Conservation (phyloP, 129 eudicot genomes). For the Cynara cardunculus region DNA sequence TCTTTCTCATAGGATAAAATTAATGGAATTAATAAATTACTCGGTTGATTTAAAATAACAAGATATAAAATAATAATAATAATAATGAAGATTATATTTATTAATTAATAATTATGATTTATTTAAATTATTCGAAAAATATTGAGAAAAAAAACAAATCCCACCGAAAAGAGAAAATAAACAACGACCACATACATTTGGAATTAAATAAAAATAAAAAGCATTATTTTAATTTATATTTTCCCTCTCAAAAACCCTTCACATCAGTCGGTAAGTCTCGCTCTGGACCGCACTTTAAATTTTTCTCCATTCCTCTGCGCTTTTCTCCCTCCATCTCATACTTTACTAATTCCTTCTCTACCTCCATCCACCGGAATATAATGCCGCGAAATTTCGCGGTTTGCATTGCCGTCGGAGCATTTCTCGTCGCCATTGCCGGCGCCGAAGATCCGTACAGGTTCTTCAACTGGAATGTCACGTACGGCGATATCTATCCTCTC, state of each 20-base stretch:
- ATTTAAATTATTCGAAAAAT: neutral
- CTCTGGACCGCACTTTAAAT: conserved; percentile 61
- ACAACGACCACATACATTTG: conserved; percentile 23
- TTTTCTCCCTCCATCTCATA: conserved; percentile 4
- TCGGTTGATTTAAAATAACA: too few species aligned
- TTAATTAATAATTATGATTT: too few species aligned
- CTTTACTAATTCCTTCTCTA: neutral
- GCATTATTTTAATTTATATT: conserved; percentile 21
- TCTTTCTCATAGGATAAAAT: too few species aligned
- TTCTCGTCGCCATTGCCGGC: conserved; percentile 35
- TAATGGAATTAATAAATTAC: too few species aligned
- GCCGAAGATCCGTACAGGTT: conserved; percentile 85
- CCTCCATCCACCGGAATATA: neutral
- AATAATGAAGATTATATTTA: too few species aligned
- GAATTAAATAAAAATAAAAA: neutral
- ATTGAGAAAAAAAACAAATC: conserved; percentile 5
- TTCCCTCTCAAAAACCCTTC: conserved; percentile 35
- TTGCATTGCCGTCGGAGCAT: conserved; percentile 18
- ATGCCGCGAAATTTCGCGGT: conserved; percentile 49
- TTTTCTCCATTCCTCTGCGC: neutral
- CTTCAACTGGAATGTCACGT: conserved; percentile 89
- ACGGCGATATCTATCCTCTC: conserved; percentile 81
- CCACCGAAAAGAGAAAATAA: conserved; percentile 22
- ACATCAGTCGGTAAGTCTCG: conserved; percentile 3
- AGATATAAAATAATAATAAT: too few species aligned